phyloP scores from a whole-genome alignment of 371 early-diverging fungal species.

The Mycotypha africana region DNA sequence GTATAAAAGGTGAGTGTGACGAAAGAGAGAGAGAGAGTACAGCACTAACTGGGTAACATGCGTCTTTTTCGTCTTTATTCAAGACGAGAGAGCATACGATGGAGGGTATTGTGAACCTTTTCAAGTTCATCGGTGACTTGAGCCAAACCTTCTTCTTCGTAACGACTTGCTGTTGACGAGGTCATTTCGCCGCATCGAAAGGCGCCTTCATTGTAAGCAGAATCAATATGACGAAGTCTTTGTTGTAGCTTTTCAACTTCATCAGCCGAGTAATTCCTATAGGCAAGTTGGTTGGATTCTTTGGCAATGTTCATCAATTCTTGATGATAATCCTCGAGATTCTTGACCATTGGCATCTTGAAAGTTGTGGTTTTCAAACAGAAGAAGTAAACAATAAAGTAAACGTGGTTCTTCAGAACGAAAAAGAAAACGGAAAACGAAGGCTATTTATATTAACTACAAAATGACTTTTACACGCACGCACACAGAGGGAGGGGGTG shows the following conservation, averaged over 20 bases:
- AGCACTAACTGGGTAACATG: neutral
- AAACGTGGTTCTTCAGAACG: too few relatives aligned
- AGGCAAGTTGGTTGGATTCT: conserved; percentile 27
- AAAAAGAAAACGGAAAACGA: too few relatives aligned
- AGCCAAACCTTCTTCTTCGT: conserved; percentile 38
- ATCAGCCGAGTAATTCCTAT: conserved; percentile 23
- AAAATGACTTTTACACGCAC: too few relatives aligned
- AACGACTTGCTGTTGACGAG: conserved; percentile 17
- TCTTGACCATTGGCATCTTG: conserved; percentile 26
- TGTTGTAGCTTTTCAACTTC: conserved; percentile 30
- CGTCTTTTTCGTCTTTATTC: conserved; percentile 8
- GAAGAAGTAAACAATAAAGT: too few relatives aligned
- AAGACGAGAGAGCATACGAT: conserved; percentile 23
- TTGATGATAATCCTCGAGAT: conserved; percentile 30
- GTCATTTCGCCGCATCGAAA: conserved; percentile 9
- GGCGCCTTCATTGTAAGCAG: conserved; percentile 16
- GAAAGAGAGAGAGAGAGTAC: neutral
- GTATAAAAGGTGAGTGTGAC: neutral
- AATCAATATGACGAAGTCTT: conserved; percentile 18
- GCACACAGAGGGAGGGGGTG: too few relatives aligned
- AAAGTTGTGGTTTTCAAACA: too few relatives aligned
- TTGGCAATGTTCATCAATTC: conserved; percentile 35
- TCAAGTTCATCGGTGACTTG: conserved; percentile 31
- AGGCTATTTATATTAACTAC: too few relatives aligned
- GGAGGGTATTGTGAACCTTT: conserved; percentile 26